A percentile compares a stretch with the other conserved stretches of the same genome.
Conservation (phyloP, 768 basidiomycete species). For the Rossbeevera mucosa region DNA sequence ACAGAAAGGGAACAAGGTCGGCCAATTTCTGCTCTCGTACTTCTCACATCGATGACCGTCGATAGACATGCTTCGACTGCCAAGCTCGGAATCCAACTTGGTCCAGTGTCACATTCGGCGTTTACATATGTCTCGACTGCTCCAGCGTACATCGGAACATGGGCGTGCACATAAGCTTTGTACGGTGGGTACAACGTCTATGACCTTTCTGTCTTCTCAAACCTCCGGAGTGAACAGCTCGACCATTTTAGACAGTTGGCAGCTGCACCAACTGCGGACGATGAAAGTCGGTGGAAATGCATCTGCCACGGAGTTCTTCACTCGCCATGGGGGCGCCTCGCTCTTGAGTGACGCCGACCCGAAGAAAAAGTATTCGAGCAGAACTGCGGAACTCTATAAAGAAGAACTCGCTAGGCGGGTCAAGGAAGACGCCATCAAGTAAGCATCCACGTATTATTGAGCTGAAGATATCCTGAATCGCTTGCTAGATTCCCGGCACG, state of each 20-base stretch:
- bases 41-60: conserved; percentile 10
- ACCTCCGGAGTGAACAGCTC: conserved; percentile 52
- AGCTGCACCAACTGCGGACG: conserved; percentile 80
- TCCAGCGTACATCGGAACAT: conserved; percentile 92
- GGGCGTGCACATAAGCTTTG: conserved; percentile 98
- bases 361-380: conserved; percentile 86
- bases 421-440: conserved; percentile 71
- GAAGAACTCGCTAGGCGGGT: conserved; percentile 82
- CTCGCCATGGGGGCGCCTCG: conserved; percentile 73
- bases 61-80: conserved; percentile 89
- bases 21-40: neutral
- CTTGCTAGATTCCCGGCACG: conserved; percentile 64
- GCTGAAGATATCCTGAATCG: neutral
- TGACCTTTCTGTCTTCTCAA: neutral
- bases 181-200: conserved; percentile 55
- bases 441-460: conserved; percentile 20
- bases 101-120: conserved; percentile 93
- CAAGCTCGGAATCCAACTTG: conserved; percentile 94
- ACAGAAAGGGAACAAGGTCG: conserved; percentile 86
- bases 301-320: conserved; percentile 83
- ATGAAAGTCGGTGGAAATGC: conserved; percentile 97
- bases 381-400: conserved; percentile 84
- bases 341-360: conserved; percentile 69
- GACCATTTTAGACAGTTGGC: conserved; percentile 95
- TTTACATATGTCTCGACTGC: conserved; percentile 98